Evolutionary conservation across 257 asterid species (phyloP).

Genomic region (Plectranthus barbatus): DNA sequence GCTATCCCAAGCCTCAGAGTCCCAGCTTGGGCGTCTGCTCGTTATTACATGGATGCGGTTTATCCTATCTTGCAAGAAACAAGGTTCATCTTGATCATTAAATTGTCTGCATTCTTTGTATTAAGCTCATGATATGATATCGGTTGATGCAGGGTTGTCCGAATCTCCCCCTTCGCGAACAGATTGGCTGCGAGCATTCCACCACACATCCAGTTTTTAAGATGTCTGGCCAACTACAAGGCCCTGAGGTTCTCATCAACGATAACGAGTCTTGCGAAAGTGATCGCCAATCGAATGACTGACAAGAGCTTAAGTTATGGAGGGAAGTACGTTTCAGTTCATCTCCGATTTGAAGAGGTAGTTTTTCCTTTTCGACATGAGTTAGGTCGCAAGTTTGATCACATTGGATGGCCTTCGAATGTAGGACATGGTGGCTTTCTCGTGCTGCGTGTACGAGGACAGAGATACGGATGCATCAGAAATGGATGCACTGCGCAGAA

Average conservation of each 20-base stretch:
- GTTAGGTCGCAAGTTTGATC: background rate
- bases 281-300: conserved; percentile 50
- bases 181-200: conserved; percentile 67
- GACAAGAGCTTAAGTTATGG: conserved; percentile 46
- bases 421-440: conserved; percentile 94
- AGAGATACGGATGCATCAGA: conserved; percentile 54
- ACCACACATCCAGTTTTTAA: conserved; percentile 54
- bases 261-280: conserved; percentile 44
- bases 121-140: background rate
- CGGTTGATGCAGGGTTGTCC: conserved; percentile 54
- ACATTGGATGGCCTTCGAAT: conserved; percentile 3
- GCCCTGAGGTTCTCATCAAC: conserved; percentile 73
- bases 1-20: conserved; percentile 38
- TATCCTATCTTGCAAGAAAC: conserved; percentile 59
- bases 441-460: conserved; percentile 72
- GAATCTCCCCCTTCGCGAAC: conserved; percentile 81
- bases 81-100: conserved; percentile 26
- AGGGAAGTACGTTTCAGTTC: conserved; percentile 71
- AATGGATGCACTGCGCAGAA: conserved; percentile 59
- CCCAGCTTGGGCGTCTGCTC: conserved; percentile 74
- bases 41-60: conserved; percentile 62
- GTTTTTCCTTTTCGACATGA: background rate
- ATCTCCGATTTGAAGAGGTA: conserved; percentile 90
- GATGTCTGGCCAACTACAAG: conserved; percentile 75
- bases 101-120: background rate